Evolutionary conservation across 2,329 filamentous ascomycete genomes (phyloP).

Genomic region (Daldinia eschscholtzii): DNA sequence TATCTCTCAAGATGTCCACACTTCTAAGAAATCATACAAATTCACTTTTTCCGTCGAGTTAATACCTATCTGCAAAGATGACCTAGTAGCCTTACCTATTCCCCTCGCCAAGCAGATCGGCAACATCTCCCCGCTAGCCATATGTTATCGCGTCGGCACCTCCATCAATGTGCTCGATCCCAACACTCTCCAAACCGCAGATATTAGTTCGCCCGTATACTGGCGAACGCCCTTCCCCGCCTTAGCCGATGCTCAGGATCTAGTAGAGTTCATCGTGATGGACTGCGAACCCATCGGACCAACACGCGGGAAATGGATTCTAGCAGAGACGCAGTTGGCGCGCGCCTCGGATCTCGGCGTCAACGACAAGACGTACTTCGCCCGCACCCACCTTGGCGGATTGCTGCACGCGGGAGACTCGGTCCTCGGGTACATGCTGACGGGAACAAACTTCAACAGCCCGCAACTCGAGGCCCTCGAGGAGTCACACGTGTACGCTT

Average conservation of each 20-base stretch:
- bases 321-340: slow-evolving; percentile 90
- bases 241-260: slow-evolving; percentile 84
- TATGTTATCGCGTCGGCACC: slow-evolving; percentile 91
- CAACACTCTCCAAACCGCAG: slow-evolving; percentile 89
- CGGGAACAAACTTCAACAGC: slow-evolving; percentile 66
- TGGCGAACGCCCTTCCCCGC: slow-evolving; percentile 91
- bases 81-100: slow-evolving; percentile 92
- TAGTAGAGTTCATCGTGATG: slow-evolving; percentile 94
- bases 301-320: slow-evolving; percentile 82
- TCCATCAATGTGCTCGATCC: slow-evolving; percentile 91
- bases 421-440: slow-evolving; percentile 92
- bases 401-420: slow-evolving; percentile 91
- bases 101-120: slow-evolving; percentile 88
- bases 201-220: slow-evolving; percentile 84
- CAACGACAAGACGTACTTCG: slow-evolving; percentile 90
- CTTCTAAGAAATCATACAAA: slow-evolving; percentile 91
- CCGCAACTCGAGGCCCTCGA: slow-evolving; percentile 70
- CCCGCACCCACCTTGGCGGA: slow-evolving; percentile 88
- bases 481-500: slow-evolving; percentile 78
- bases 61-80: slow-evolving; percentile 96
- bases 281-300: slow-evolving; percentile 87
- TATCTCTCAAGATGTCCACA: slow-evolving; percentile 94
- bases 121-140: slow-evolving; percentile 86
- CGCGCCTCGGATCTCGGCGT: slow-evolving; percentile 86
- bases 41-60: slow-evolving; percentile 91